These are phyloP conservation scores for Halocafeteria seosinensis DNA, from an alignment of 108 stramenopile genomes.

Conservation along the genomic window DNA sequence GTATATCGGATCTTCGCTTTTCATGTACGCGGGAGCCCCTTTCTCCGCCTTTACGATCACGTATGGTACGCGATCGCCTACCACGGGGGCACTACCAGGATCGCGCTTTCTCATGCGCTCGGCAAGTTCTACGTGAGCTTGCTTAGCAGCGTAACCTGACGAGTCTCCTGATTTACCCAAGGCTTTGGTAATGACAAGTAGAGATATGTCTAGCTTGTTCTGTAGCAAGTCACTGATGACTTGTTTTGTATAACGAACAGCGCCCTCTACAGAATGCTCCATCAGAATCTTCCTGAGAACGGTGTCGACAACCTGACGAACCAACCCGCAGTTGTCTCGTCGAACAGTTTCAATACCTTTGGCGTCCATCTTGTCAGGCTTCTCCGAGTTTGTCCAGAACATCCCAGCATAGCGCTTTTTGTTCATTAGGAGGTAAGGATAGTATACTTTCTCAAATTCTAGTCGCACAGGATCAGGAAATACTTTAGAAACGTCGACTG, in stretches of 20 bases:
- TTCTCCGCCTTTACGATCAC: constrained; percentile 89
- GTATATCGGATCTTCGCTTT: constrained; percentile 91
- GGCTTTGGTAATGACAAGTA: constrained; percentile 89
- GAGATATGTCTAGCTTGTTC: constrained; percentile 95
- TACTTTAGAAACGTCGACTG: constrained; percentile 69
- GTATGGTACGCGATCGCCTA: constrained; percentile 99
- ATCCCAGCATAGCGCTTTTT: constrained; percentile 98
- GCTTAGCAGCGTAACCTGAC: constrained; percentile 80
- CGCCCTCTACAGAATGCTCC: constrained; percentile 64
- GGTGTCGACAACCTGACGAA: constrained; percentile 81
- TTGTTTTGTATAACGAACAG: constrained; percentile 69
- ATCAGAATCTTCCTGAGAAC: constrained; percentile 92
- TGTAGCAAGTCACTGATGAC: constrained; percentile 81
- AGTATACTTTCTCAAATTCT: constrained; percentile 98
- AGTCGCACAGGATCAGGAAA: constrained; percentile 69
- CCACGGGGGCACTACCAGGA: constrained; percentile 84
- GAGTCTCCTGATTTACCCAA: constrained; percentile 87
- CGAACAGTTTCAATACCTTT: constrained; percentile 97
- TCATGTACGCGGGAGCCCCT: constrained; percentile 75
- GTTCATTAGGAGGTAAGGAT: constrained; percentile 91
- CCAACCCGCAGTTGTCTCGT: constrained; percentile 92
- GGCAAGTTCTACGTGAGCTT: constrained; percentile 94
- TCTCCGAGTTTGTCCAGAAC: constrained; percentile 80
- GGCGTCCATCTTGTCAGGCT: constrained; percentile 95
- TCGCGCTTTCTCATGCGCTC: constrained; percentile 88